Percentiles rank a stretch among this genome's conserved stretches.
Conservation (phyloP, 805 yeast species). For the Wickerhamiella spandovensis region DNA sequence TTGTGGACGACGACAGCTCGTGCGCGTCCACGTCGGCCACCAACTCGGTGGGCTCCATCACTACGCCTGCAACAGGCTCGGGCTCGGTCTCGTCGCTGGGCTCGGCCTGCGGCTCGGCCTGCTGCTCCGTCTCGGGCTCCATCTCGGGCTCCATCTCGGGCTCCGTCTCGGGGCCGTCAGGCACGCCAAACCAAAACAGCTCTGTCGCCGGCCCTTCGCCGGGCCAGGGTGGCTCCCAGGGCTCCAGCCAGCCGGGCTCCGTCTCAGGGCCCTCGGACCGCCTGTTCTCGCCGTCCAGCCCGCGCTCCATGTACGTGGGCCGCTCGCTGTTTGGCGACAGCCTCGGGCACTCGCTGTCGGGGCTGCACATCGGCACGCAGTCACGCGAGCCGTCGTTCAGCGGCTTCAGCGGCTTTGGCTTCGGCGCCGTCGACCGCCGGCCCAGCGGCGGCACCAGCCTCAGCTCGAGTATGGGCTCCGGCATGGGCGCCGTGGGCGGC, state of each 20-base stretch:
- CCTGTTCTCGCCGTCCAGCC: conserved; percentile 1
- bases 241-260: too few species aligned
- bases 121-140: background rate
- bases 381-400: background rate
- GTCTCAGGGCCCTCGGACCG: background rate
- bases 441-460: background rate
- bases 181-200: too few species aligned
- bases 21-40: background rate
- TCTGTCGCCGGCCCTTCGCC: background rate
- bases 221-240: background rate
- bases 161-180: too few species aligned
- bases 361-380: background rate
- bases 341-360: background rate
- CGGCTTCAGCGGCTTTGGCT: background rate
- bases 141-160: background rate
- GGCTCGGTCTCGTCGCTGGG: background rate
- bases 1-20: conserved; percentile 5
- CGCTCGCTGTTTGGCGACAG: conserved; percentile 1
- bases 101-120: background rate
- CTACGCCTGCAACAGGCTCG: background rate
- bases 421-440: conserved; percentile 2
- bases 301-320: background rate
- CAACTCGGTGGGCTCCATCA: background rate
- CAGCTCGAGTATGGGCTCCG: background rate
- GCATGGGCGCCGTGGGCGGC: background rate